Conservation (phyloP, 805 yeast species). For the Cyberlindnera misumaiensis region DNA sequence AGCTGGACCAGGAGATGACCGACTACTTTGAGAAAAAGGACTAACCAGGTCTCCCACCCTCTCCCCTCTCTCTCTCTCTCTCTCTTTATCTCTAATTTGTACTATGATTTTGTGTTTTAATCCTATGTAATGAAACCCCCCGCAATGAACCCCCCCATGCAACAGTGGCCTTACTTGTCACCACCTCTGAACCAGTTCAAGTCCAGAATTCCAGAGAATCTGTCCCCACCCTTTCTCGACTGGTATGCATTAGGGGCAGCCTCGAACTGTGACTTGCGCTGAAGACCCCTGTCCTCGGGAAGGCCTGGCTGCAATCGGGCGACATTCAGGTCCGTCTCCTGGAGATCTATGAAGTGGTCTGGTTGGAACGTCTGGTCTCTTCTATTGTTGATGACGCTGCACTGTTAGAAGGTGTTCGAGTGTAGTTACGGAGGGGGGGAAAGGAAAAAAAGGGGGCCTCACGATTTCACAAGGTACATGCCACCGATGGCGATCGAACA, state of each 20-base stretch:
- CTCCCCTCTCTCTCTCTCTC: background rate
- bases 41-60: slow-evolving; percentile 6
- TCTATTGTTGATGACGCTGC: slow-evolving; percentile 25
- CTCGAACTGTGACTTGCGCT: slow-evolving; percentile 57
- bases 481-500: slow-evolving; percentile 23
- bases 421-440: background rate
- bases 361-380: slow-evolving; percentile 32
- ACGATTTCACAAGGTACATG: slow-evolving; percentile 24
- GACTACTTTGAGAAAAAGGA: slow-evolving; percentile 70
- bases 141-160: background rate
- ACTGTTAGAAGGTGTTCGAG: background rate
- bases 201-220: slow-evolving; percentile 23
- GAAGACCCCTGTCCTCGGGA: slow-evolving; percentile 27
- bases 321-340: slow-evolving; percentile 17
- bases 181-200: slow-evolving; percentile 18
- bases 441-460: slow-evolving; percentile 6
- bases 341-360: slow-evolving; percentile 17
- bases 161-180: background rate
- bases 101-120: background rate
- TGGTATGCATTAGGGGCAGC: slow-evolving; percentile 59
- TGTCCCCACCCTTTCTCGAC: slow-evolving; percentile 54
- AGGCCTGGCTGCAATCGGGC: slow-evolving; percentile 49
- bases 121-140: background rate
- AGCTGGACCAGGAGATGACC: slow-evolving; percentile 96
- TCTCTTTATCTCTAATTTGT: background rate